Evolutionary conservation across 1,284 basidiomycete genomes (phyloP).

Genomic region (Athelia psychrophila): DNA sequence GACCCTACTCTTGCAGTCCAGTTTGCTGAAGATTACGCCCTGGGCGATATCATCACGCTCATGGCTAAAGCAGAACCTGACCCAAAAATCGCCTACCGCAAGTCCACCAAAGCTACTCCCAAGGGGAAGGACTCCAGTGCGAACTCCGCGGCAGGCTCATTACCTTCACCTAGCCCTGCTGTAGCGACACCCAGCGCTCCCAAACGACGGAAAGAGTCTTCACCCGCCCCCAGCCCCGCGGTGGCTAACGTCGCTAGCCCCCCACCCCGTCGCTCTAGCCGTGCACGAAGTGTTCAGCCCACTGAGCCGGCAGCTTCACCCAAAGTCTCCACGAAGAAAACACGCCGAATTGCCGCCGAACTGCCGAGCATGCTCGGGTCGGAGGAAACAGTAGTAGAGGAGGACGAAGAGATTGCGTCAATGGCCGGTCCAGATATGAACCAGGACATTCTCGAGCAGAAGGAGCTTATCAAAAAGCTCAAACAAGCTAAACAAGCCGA

Average conservation of each 20-base stretch:
- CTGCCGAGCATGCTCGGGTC: conserved; percentile 44
- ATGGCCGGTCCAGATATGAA: conserved; percentile 61
- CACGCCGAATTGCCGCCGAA: conserved; percentile 35
- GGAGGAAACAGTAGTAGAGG: conserved; percentile 61
- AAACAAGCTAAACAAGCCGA: conserved; percentile 48
- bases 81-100: conserved; percentile 72
- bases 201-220: conserved; percentile 66
- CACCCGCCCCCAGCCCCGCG: conserved; percentile 37
- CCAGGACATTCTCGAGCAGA: conserved; percentile 70
- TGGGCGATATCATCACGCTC: conserved; percentile 57
- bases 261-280: conserved; percentile 44
- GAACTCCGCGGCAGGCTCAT: conserved; percentile 20
- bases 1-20: conserved; percentile 69
- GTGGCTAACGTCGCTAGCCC: conserved; percentile 21
- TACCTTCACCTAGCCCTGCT: conserved; percentile 25
- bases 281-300: conserved; percentile 48
- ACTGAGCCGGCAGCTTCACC: conserved; percentile 26
- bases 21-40: conserved; percentile 62
- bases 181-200: conserved; percentile 29
- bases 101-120: conserved; percentile 46
- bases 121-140: conserved; percentile 24
- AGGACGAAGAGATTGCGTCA: conserved; percentile 48
- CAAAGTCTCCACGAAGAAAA: conserved; percentile 38
- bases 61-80: conserved; percentile 80
- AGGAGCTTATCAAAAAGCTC: conserved; percentile 61